Percentiles rank a stretch among this genome's conserved stretches.
Evolutionary conservation across 495 filamentous ascomycete species (phyloP).

Genomic region (Lophiotrema nucula): DNA sequence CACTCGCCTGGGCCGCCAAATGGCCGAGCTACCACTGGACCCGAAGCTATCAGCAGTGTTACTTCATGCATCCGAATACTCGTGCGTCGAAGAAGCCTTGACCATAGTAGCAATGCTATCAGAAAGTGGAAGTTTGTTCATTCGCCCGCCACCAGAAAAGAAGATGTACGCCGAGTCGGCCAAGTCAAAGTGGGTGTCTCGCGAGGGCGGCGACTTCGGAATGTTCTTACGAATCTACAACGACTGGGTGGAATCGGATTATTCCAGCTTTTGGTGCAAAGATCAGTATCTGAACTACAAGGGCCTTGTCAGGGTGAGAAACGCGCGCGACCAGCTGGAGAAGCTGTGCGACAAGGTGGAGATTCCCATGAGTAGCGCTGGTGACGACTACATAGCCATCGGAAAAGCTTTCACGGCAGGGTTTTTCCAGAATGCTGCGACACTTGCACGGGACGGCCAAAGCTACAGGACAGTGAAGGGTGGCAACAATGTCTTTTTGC

Average conservation of each 20-base stretch:
- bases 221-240: constrained; percentile 96
- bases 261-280: constrained; percentile 79
- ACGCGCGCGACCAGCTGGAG: constrained; percentile 91
- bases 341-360: constrained; percentile 94
- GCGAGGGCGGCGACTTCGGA: constrained; percentile 88
- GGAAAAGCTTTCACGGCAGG: constrained; percentile 86
- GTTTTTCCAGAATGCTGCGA: constrained; percentile 92
- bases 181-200: constrained; percentile 66
- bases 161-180: constrained; percentile 91
- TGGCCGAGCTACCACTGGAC: constrained; percentile 95
- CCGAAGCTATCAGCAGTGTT: constrained; percentile 91
- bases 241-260: constrained; percentile 93
- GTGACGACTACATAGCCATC: constrained; percentile 71
- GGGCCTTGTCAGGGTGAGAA: constrained; percentile 77
- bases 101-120: constrained; percentile 91
- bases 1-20: constrained; percentile 88
- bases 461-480: constrained; percentile 95
- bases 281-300: constrained; percentile 96
- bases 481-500: constrained; percentile 79
- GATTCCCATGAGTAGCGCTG: constrained; percentile 68
- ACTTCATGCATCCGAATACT: constrained; percentile 82
- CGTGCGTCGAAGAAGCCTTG: constrained; percentile 93
- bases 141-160: constrained; percentile 95
- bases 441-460: constrained; percentile 80
- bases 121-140: constrained; percentile 86